A percentile compares a stretch with the other conserved stretches of the same genome.
Evolutionary conservation across 192 early-diverging fungal species (phyloP).

Genomic region (Gamsiella multidivaricata): DNA sequence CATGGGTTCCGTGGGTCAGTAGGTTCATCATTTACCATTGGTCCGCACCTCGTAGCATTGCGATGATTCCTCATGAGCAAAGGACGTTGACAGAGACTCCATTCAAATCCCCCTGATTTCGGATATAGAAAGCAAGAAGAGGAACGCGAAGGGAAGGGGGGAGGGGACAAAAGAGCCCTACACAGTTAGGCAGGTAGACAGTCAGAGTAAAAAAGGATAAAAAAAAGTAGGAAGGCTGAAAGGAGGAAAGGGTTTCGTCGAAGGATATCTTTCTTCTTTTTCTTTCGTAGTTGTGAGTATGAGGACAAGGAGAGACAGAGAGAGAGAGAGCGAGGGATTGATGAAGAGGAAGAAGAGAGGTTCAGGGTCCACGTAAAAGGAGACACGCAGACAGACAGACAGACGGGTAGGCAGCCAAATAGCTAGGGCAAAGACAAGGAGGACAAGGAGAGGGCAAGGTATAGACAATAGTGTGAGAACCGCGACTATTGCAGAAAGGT

Average conservation of each 20-base stretch:
- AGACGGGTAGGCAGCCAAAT: not conserved
- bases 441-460: not conserved
- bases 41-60: slow-evolving; percentile 13
- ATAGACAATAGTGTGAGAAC: not conserved
- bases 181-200: too few relatives aligned
- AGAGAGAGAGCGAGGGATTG: not conserved
- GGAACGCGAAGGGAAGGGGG: not conserved
- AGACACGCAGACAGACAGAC: too few relatives aligned
- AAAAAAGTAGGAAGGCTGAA: too few relatives aligned
- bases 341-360: not conserved
- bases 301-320: not conserved
- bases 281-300: too few relatives aligned
- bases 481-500: too few relatives aligned
- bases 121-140: not conserved
- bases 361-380: too few relatives aligned
- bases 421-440: not conserved
- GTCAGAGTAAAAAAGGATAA: not conserved
- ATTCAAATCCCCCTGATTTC: not conserved
- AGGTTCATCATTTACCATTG: slow-evolving; percentile 23
- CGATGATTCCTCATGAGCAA: not conserved
- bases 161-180: too few relatives aligned
- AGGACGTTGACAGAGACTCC: not conserved
- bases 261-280: too few relatives aligned
- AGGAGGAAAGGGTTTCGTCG: too few relatives aligned
- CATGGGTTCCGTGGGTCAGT: too few relatives aligned